These are phyloP conservation scores for Phytopythium helicoides DNA, from an alignment of 352 stramenopile species.

Conservation along the genomic window DNA sequence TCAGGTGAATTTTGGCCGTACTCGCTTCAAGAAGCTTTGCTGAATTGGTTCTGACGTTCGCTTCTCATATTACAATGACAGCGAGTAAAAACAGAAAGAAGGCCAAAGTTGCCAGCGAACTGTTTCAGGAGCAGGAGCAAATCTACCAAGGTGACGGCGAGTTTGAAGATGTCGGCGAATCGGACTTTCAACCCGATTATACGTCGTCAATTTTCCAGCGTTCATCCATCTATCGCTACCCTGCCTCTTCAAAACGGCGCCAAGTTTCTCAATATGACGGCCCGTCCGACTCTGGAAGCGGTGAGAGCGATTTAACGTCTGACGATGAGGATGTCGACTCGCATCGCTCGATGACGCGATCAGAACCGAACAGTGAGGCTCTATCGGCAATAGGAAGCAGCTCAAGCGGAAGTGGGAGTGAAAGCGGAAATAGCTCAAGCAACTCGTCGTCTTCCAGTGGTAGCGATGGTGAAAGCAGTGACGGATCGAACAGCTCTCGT, in stretches of 20 bases:
- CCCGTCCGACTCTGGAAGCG: slow-evolving; percentile 56
- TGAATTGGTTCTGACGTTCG: no score
- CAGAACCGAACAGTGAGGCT: slow-evolving; percentile 30
- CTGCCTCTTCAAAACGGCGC: slow-evolving; percentile 11
- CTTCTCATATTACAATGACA: no score
- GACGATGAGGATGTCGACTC: slow-evolving; percentile 52
- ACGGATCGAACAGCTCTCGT: slow-evolving; percentile 2
- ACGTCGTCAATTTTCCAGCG: slow-evolving; percentile 34
- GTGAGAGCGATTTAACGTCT: slow-evolving; percentile 41
- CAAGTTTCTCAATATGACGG: slow-evolving; percentile 46
- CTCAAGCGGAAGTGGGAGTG: slow-evolving; percentile 59
- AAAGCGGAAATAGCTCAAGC: slow-evolving; percentile 32
- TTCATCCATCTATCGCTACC: slow-evolving; percentile 27
- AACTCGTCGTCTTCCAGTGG: slow-evolving; percentile 32
- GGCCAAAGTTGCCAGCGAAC: slow-evolving; percentile 11
- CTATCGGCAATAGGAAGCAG: slow-evolving; percentile 44
- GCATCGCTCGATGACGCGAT: slow-evolving; percentile 26
- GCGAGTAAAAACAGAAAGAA: slow-evolving; percentile 18
- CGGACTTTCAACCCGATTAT: background rate
- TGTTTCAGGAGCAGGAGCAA: slow-evolving; percentile 10
- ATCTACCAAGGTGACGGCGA: slow-evolving; percentile 54
- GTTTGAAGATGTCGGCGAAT: slow-evolving; percentile 19
- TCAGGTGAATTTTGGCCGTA: background rate
- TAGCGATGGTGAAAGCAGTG: slow-evolving; percentile 30
- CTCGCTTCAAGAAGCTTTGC: no score